Base-by-base conservation (phyloP, 495 filamentous ascomycete species). In the Aspergillus affinis region DNA sequence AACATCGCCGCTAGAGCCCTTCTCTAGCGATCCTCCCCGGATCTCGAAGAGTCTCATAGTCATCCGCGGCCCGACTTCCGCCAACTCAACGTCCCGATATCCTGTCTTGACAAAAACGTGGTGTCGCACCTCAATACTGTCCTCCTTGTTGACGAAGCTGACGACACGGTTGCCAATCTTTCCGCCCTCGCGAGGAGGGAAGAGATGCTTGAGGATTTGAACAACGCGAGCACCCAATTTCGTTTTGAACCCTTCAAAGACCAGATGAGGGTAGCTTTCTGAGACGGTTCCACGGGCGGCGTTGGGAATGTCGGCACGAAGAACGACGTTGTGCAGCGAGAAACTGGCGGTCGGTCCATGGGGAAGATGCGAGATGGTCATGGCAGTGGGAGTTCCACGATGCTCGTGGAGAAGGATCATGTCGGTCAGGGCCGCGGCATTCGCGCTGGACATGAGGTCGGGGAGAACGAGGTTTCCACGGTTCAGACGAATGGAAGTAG, bases 11-110 rank as follows among this genome's bases (percentile, higher is more conserved):
- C 92, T 90, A 63, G 95, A 96, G 66, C 72, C 75, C 62, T 93
- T 95, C 69, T 97, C 94, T 49, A 96, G 77, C 3, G 93, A 94
- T n/a, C 94, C 93, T 55, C 90, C 87, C 51, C 92, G 82, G 60
- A 99, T 96, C 72, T 96, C 91, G 75, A 98, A 99, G 26, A 92
- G 81, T 67, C 90, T 84, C 92, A 99, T 95, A 6, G 93, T 95
- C 89, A 98, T 96, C 57, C 94, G 81, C 5, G 94, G 94, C 0
- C 94, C 94, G 47, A 98, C 95, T 73, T 98, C 94, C 18, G 91
- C 90, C 61, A 98, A 75, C 75, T 98, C 93, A 12, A 98, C 92
- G 61, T 88, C 89, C 64, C 93, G 83, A 69, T 92, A 94, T 17
- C 89, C 85, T 6, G 90, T 94, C 74, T 87, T 86, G 17, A 93